Evolutionary conservation across 2,329 filamentous ascomycete genomes (phyloP).

Genomic region (Pestalotiopsis sp.): DNA sequence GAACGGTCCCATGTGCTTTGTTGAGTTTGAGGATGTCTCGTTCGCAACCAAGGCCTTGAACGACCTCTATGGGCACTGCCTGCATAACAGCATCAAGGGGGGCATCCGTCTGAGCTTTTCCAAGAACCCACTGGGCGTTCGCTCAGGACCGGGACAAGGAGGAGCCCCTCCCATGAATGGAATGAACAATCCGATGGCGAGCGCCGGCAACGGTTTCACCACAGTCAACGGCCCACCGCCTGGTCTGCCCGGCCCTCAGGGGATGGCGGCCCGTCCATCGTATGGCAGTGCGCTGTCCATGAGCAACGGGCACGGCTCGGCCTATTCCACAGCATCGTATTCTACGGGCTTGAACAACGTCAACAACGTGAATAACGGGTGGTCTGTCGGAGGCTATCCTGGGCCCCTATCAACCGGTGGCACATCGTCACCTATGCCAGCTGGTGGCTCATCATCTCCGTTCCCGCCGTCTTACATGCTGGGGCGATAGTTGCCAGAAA

Average conservation of each 20-base stretch:
- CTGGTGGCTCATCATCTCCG: conserved; percentile 22
- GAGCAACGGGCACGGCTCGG: conserved; percentile 23
- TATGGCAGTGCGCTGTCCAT: conserved; percentile 24
- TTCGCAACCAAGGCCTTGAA: conserved; percentile 90
- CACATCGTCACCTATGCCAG: conserved; percentile 24
- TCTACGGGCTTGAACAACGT: conserved; percentile 21
- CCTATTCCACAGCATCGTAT: conserved; percentile 26
- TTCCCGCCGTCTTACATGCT: conserved; percentile 29
- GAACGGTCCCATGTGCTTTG: conserved; percentile 98
- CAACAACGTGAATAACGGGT: conserved; percentile 20
- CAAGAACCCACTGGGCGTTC: conserved; percentile 93
- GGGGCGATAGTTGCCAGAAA: conserved; percentile 21
- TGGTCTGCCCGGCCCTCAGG: conserved; percentile 79
- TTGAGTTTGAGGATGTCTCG: conserved; percentile 93
- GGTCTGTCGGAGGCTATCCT: conserved; percentile 28
- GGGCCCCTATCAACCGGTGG: conserved; percentile 25
- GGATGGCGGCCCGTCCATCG: conserved; percentile 39
- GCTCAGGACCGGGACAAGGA: conserved; percentile 61
- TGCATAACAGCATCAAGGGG: conserved; percentile 92
- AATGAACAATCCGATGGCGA: conserved; percentile 60
- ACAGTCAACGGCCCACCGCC: conserved; percentile 79
- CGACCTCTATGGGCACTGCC: conserved; percentile 82
- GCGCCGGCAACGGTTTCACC: conserved; percentile 62
- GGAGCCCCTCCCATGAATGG: conserved; percentile 48
- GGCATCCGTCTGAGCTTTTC: conserved; percentile 96